phyloP scores from a whole-genome alignment of 257 asterid genomes.

The Penstemon eatonii region DNA sequence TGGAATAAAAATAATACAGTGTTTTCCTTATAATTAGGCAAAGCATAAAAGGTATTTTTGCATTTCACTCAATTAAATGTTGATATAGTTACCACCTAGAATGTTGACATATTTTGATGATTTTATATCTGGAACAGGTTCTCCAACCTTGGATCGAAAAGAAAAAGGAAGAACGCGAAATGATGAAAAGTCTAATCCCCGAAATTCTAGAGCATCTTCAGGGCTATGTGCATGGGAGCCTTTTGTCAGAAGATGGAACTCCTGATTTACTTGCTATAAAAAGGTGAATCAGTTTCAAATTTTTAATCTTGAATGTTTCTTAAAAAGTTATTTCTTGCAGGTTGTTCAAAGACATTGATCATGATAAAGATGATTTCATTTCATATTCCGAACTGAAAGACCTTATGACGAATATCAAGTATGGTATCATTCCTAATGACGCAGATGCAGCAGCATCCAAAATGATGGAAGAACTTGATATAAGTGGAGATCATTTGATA shows the following conservation, averaged over 20 bases:
- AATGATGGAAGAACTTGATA: constrained; percentile 35
- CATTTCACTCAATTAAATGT: too few species aligned
- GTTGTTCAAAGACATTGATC: constrained; percentile 47
- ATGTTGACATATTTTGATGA: neutral
- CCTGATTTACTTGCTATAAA: constrained; percentile 51
- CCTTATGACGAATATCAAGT: constrained; percentile 37
- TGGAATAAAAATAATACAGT: too few species aligned
- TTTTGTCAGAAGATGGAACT: constrained; percentile 42
- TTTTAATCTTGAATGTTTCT: neutral
- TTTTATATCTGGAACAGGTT: constrained; percentile 24
- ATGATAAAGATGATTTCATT: constrained; percentile 43
- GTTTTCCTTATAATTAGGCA: too few species aligned
- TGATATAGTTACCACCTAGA: neutral
- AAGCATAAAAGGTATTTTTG: too few species aligned
- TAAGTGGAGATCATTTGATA: constrained; percentile 40
- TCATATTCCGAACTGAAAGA: constrained; percentile 47
- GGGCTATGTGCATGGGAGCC: constrained; percentile 38
- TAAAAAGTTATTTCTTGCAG: constrained; percentile 22
- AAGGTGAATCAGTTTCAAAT: constrained; percentile 33
- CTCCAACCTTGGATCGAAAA: constrained; percentile 44
- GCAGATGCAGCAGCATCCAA: constrained; percentile 36
- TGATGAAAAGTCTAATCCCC: constrained; percentile 47
- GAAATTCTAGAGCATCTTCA: constrained; percentile 40
- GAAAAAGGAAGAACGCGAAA: constrained; percentile 45
- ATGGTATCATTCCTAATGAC: constrained; percentile 36